A percentile compares a stretch with the other conserved stretches of the same genome.
Conservation (phyloP, 108 stramenopile genomes). For the Nitzschia sp. region DNA sequence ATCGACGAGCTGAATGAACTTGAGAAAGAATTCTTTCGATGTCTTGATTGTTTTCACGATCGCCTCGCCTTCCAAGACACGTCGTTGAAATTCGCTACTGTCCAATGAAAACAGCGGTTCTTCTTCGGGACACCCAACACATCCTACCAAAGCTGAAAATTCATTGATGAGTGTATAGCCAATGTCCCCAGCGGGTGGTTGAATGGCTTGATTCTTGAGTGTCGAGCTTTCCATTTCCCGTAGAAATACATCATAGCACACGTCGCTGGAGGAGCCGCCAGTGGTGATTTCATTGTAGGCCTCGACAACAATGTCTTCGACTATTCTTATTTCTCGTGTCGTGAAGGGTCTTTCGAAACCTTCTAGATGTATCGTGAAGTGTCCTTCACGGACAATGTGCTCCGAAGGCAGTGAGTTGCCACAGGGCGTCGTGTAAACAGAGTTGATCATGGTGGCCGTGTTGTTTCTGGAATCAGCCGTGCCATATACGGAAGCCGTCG, state of each 20-base stretch:
- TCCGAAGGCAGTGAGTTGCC: not conserved
- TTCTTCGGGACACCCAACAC: not conserved
- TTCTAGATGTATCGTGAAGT: not conserved
- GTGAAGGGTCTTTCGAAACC: not conserved
- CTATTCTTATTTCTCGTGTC: not conserved
- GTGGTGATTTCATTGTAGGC: not conserved
- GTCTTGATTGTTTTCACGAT: not conserved
- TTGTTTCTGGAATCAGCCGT: not conserved
- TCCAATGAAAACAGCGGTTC: not conserved
- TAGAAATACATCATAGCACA: not conserved
- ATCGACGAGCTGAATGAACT: not conserved
- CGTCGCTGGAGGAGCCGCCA: not conserved
- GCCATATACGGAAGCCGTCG: not conserved
- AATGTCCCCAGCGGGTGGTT: not conserved
- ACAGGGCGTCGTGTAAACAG: not conserved
- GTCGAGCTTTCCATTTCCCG: not conserved
- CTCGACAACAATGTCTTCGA: not conserved
- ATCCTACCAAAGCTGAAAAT: not conserved
- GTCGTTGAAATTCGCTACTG: not conserved
- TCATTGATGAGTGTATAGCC: not conserved
- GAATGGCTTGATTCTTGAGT: not conserved
- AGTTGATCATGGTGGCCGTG: not conserved
- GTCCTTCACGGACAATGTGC: not conserved
- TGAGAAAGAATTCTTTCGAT: not conserved
- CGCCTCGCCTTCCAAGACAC: not conserved